These are phyloP conservation scores for Trichosporon coremiiforme DNA, from an alignment of 1,284 basidiomycete species.

Conservation along the genomic window DNA sequence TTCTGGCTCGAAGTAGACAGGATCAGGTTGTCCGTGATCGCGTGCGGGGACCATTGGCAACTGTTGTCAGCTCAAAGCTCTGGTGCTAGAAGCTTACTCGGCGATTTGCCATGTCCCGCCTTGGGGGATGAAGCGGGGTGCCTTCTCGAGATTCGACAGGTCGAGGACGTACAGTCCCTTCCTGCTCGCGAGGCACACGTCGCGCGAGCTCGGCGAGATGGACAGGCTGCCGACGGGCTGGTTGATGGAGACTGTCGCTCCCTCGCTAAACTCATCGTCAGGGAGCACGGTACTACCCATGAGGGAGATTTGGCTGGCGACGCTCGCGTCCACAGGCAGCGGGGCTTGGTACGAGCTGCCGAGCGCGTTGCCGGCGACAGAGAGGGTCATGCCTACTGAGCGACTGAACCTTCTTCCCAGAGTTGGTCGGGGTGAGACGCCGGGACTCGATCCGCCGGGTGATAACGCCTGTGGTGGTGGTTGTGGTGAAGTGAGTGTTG, in stretches of 20 bases:
- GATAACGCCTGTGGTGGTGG: background rate
- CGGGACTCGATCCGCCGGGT: conserved; percentile 21
- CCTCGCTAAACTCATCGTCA: conserved; percentile 47
- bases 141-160: conserved; percentile 78
- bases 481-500: background rate
- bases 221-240: conserved; percentile 58
- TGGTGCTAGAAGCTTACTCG: conserved; percentile 60
- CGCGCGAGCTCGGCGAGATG: conserved; percentile 56
- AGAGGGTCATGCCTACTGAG: conserved; percentile 29
- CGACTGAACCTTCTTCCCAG: conserved; percentile 40
- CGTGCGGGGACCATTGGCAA: conserved; percentile 95
- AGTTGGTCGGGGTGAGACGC: conserved; percentile 36
- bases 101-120: conserved; percentile 97
- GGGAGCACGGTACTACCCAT: background rate
- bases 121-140: conserved; percentile 91
- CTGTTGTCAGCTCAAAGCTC: conserved; percentile 37
- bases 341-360: background rate
- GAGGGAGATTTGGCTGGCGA: conserved; percentile 1
- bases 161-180: conserved; percentile 97
- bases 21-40: conserved; percentile 79
- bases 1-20: conserved; percentile 95
- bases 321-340: background rate
- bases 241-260: conserved; percentile 53
- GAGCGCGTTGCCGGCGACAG: conserved; percentile 16
- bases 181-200: conserved; percentile 65